Evolutionary conservation across 345 rosid species (phyloP), one percentile per base, ranked within the genome.

Genomic region (Dimocarpus longan): DNA sequence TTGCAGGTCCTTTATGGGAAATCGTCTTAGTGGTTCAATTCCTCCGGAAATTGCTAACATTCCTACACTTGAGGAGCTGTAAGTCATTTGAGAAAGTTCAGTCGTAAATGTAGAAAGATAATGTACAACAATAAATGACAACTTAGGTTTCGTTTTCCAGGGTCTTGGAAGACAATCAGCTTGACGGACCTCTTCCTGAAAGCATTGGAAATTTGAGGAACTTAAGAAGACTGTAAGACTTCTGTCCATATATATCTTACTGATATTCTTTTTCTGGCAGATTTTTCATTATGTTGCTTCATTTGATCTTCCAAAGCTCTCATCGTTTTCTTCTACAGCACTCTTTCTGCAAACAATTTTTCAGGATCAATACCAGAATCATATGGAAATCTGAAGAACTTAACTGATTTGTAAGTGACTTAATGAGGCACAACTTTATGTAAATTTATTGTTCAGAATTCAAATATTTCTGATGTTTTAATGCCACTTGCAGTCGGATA

Each of bases 391-490:
- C 84, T 96, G 81, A 90, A 63, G 86, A 92, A 83, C 84, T 83
- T 96, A 82, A 83, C 85, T 59, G 92, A 89, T 62, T 89, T 96
- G 98, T 96, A 93, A 89, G 98, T 85, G 65, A 67, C 70, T 15
- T 39, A n/a, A 73, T 3, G 37, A 32, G 37, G 4, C 1, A 32
- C 37, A 32, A 32, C 1, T 32, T 32, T 32, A 32, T 3, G 37
- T 32, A 50, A 62, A 28, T 60, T 42, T 32, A 32, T 12, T 26
- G 63, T 67, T 71, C 39, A 50, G 10, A 19, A 7, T 65, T 37
- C 3, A 42, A 68, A 56, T 16, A 64, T 63, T 73, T 6, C 24
- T 60, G 37, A 71, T 68, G 26, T 63, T 50, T 1, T 32, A 46
- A 40, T 72, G 19, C 28, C 46, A 3, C 37, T 71, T 88, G 84